Evolutionary conservation across 257 asterid genomes (phyloP).

Genomic region (Jacaranda mimosifolia): DNA sequence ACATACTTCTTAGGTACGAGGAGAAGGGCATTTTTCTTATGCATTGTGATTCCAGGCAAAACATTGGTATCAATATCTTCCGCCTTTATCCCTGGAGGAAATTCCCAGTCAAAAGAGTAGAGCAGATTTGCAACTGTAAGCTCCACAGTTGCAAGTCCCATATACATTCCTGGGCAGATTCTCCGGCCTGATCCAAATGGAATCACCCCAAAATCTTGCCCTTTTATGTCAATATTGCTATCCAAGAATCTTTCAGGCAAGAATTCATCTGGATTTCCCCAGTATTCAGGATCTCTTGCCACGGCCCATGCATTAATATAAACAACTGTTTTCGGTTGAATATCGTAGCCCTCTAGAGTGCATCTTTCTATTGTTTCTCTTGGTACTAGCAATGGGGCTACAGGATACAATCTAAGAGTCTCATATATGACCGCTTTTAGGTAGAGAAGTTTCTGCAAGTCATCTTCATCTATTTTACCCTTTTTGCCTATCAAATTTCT

Average conservation of each 20-base stretch:
- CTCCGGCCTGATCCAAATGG: slow-evolving; percentile 32
- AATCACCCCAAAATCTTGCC: slow-evolving; percentile 23
- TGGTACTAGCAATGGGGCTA: slow-evolving; percentile 31
- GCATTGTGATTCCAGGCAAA: slow-evolving; percentile 21
- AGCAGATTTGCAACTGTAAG: slow-evolving; percentile 32
- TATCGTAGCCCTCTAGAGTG: slow-evolving; percentile 29
- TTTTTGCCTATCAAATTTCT: slow-evolving; percentile 12
- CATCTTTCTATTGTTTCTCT: slow-evolving; percentile 26
- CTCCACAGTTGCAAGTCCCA: slow-evolving; percentile 16
- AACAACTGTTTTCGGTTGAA: slow-evolving; percentile 28
- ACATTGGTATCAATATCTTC: slow-evolving; percentile 16
- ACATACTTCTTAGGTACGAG: slow-evolving; percentile 29
- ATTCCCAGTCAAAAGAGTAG: slow-evolving; percentile 34
- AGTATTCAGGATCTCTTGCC: slow-evolving; percentile 36
- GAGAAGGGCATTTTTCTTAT: slow-evolving; percentile 33
- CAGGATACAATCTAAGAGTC: slow-evolving; percentile 33
- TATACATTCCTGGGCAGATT: slow-evolving; percentile 23
- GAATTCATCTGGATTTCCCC: slow-evolving; percentile 38
- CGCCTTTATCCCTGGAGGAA: slow-evolving; percentile 2
- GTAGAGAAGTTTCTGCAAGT: slow-evolving; percentile 24
- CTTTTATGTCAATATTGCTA: slow-evolving; percentile 17
- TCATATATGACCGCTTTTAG: slow-evolving; percentile 31
- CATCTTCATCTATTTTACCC: slow-evolving; percentile 29
- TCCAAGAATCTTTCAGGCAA: slow-evolving; percentile 36
- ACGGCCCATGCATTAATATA: slow-evolving; percentile 35